Conservation (phyloP, 2,329 filamentous ascomycete genomes). For the Penicillium sp. region DNA sequence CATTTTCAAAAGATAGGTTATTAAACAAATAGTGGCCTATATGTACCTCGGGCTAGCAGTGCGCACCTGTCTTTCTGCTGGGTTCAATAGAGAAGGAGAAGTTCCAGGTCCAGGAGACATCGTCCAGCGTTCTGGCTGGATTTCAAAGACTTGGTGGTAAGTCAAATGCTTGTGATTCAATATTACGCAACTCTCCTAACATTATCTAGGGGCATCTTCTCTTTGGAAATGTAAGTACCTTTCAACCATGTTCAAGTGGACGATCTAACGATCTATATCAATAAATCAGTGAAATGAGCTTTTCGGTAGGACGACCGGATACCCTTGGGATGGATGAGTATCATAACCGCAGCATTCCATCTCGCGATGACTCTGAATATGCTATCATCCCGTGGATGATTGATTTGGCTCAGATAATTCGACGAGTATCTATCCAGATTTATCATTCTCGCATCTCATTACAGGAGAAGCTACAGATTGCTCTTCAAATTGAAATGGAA, state of each 20-base stretch:
- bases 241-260: too few species aligned
- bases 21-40: constrained; percentile 40
- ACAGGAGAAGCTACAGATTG: constrained; percentile 37
- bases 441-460: constrained; percentile 39
- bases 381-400: constrained; percentile 45
- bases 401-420: constrained; percentile 42
- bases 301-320: constrained; percentile 50
- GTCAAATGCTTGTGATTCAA: constrained; percentile 12
- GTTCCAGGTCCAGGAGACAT: constrained; percentile 33
- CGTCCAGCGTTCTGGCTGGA: constrained; percentile 36
- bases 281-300: constrained; percentile 47
- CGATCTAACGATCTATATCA: background rate
- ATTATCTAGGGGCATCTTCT: constrained; percentile 44
- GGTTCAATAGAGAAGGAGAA: constrained; percentile 50
- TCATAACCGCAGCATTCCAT: constrained; percentile 46
- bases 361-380: constrained; percentile 37
- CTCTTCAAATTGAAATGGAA: constrained; percentile 38
- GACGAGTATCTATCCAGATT: constrained; percentile 42
- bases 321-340: constrained; percentile 51
- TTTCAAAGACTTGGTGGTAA: constrained; percentile 51
- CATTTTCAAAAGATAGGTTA: constrained; percentile 14
- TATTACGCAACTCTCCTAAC: background rate
- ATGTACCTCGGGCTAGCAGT: constrained; percentile 52
- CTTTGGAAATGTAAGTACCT: constrained; percentile 44
- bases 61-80: constrained; percentile 49